phyloP scores from a whole-genome alignment of 495 filamentous ascomycete genomes.

The Penicillium paxilli region DNA sequence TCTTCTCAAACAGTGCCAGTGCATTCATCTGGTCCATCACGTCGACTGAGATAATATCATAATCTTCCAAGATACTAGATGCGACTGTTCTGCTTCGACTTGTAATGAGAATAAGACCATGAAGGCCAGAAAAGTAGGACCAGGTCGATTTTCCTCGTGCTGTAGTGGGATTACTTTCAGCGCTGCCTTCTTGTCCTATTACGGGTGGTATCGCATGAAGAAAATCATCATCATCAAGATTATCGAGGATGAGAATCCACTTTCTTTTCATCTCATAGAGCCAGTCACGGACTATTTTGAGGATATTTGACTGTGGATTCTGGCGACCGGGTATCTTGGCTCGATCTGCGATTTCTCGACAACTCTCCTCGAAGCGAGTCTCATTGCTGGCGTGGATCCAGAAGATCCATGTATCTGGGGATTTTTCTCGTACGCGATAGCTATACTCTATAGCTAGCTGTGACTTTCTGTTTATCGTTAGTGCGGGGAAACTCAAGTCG shows the following conservation, averaged over 20 bases:
- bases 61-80: not conserved
- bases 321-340: conserved; percentile 35
- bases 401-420: conserved; percentile 47
- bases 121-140: not conserved
- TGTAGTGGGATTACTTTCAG: too few species aligned
- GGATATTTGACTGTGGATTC: conserved; percentile 38
- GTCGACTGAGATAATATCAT: not conserved
- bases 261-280: conserved; percentile 13
- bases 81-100: conserved; percentile 1
- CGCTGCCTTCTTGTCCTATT: too few species aligned
- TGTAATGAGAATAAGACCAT: conserved; percentile 25
- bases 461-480: conserved; percentile 27
- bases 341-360: conserved; percentile 36
- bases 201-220: conserved; percentile 13
- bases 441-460: conserved; percentile 41
- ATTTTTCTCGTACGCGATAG: conserved; percentile 31
- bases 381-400: conserved; percentile 47
- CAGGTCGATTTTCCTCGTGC: too few species aligned
- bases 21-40: not conserved
- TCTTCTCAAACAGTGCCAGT: not conserved
- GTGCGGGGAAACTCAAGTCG: too few species aligned
- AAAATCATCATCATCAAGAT: conserved; percentile 3
- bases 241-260: conserved; percentile 8
- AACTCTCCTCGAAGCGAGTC: conserved; percentile 39
- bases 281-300: conserved; percentile 39